Percentiles rank a stretch among this genome's conserved stretches.
phyloP scores from a whole-genome alignment of 192 early-diverging fungal species.

The Oehlia diaphana region DNA sequence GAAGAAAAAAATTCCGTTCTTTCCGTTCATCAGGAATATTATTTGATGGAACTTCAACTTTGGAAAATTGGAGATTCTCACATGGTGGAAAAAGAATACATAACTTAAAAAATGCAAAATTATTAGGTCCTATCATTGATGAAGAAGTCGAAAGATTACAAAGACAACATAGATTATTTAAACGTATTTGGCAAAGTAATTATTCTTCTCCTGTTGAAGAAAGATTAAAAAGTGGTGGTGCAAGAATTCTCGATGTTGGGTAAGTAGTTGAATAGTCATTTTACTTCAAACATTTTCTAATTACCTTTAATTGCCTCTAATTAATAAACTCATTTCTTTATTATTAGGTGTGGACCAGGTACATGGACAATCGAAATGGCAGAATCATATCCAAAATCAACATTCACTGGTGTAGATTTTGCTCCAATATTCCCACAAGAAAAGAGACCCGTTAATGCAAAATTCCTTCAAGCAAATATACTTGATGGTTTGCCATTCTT shows the following conservation, averaged over 20 bases:
- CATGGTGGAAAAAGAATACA: background rate
- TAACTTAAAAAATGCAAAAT: background rate
- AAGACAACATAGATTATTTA: slow-evolving; percentile 6
- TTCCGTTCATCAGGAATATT: background rate
- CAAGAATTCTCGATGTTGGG: slow-evolving; percentile 24
- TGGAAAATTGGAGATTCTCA: background rate
- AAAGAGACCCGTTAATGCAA: slow-evolving; percentile 14
- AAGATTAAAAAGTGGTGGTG: slow-evolving; percentile 1
- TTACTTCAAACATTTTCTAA: too few relatives aligned
- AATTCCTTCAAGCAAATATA: slow-evolving; percentile 25
- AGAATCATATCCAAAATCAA: slow-evolving; percentile 29
- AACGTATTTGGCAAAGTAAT: slow-evolving; percentile 10
- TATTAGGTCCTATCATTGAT: background rate
- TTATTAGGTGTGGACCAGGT: slow-evolving; percentile 36
- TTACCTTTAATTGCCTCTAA: background rate
- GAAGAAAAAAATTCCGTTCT: slow-evolving; percentile 3
- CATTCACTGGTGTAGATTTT: slow-evolving; percentile 40
- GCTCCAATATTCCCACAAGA: slow-evolving; percentile 29
- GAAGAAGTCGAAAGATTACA: background rate
- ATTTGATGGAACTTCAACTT: background rate
- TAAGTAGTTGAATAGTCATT: background rate
- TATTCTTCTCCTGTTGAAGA: slow-evolving; percentile 7
- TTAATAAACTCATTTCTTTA: background rate
- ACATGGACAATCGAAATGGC: slow-evolving; percentile 46
- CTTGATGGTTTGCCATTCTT: slow-evolving; percentile 28